phyloP scores from a whole-genome alignment of 2,329 filamentous ascomycete genomes.

The Curvularia spicifera region DNA sequence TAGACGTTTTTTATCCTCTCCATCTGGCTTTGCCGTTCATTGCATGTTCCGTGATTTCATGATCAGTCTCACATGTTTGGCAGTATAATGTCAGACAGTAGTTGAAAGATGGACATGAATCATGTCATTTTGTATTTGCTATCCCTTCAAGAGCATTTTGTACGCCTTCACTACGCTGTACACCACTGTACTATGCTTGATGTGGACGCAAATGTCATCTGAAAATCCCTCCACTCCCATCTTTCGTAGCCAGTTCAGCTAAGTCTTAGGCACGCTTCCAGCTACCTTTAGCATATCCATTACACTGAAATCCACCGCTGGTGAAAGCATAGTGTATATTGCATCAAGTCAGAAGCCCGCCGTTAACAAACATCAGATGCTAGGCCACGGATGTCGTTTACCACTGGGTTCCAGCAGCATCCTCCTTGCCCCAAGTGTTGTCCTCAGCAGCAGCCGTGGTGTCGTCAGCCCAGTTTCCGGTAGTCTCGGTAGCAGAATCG shows the following conservation, averaged over 20 bases:
- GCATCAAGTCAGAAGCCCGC: background rate
- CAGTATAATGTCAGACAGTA: background rate
- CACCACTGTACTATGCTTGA: constrained; percentile 1
- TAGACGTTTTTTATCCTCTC: background rate
- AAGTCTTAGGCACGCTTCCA: background rate
- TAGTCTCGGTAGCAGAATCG: constrained; percentile 21
- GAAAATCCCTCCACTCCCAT: background rate
- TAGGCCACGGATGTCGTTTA: constrained; percentile 8
- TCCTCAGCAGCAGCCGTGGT: constrained; percentile 16
- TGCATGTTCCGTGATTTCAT: background rate
- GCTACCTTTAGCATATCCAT: background rate
- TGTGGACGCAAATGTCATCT: background rate
- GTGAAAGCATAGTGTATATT: constrained; percentile 4
- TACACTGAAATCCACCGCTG: background rate
- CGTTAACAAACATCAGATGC: constrained; percentile 5
- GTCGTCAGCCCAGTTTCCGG: constrained; percentile 28
- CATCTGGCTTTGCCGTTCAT: background rate
- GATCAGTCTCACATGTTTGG: too few relatives aligned
- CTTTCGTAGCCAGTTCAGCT: background rate
- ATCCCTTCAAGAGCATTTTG: background rate
- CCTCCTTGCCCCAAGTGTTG: constrained; percentile 13
- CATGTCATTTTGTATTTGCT: background rate
- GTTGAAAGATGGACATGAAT: background rate
- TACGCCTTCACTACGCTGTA: constrained; percentile 5
- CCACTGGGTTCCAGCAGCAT: constrained; percentile 12